Conservation (phyloP, 2,329 filamentous ascomycete genomes). For the Stenocarpella maydis region DNA sequence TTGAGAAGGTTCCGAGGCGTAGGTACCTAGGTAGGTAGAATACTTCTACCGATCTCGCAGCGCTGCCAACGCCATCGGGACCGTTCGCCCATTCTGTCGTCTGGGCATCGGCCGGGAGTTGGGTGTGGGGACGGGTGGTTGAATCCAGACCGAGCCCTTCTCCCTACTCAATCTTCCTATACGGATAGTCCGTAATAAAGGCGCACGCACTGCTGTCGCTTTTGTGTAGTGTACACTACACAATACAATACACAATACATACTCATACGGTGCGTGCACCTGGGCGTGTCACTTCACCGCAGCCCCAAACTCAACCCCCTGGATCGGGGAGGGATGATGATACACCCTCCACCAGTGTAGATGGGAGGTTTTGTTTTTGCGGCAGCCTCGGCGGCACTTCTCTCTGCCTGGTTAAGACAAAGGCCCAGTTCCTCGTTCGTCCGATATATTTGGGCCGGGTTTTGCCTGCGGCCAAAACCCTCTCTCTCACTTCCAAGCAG, state of each 20-base stretch:
- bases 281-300: not conserved
- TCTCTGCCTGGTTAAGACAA: too few species aligned
- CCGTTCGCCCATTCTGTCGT: not conserved
- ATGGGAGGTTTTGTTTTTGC: too few species aligned
- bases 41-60: conserved; percentile 3
- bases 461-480: not conserved
- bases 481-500: conserved; percentile 1
- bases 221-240: too few species aligned
- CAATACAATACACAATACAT: not conserved
- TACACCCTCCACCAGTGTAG: too few species aligned
- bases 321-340: not conserved
- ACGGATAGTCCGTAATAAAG: conserved; percentile 1
- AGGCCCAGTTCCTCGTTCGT: conserved; percentile 20
- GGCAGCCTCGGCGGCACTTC: too few species aligned
- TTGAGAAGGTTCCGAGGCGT: too few species aligned
- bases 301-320: not conserved
- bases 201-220: too few species aligned
- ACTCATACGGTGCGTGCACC: too few species aligned
- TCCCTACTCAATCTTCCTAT: too few species aligned
- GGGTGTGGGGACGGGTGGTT: not conserved
- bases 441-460: not conserved
- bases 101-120: not conserved
- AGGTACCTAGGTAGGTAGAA: too few species aligned
- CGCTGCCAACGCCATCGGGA: conserved; percentile 5
- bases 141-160: not conserved